Percentiles rank a stretch among this genome's conserved stretches.
phyloP scores from a whole-genome alignment of 768 basidiomycete species.

The Boletus barrowsii region DNA sequence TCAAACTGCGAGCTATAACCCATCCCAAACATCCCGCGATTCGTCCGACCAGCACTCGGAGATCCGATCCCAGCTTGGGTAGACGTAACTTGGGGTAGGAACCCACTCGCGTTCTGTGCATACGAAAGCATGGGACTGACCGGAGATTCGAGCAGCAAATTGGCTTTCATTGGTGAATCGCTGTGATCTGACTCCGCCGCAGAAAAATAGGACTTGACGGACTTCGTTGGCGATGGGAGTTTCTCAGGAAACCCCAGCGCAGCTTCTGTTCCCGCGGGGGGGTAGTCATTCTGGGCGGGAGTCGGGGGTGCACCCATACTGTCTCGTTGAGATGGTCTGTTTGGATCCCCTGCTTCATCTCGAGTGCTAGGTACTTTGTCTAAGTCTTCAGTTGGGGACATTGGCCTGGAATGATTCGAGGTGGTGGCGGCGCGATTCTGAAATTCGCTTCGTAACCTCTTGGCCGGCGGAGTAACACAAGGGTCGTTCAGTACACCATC shows the following conservation, averaged over 20 bases:
- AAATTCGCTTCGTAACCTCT: constrained; percentile 17
- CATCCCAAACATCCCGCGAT: constrained; percentile 34
- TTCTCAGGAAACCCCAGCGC: constrained; percentile 3
- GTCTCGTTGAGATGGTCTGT: background rate
- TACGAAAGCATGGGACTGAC: constrained; percentile 34
- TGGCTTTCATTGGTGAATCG: constrained; percentile 23
- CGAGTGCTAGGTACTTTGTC: constrained; percentile 2
- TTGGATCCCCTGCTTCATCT: constrained; percentile 2
- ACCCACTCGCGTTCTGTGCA: constrained; percentile 33
- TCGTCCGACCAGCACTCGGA: constrained; percentile 13
- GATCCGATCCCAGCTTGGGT: constrained; percentile 31
- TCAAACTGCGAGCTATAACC: constrained; percentile 60
- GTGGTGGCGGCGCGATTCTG: background rate
- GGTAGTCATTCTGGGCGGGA: constrained; percentile 2
- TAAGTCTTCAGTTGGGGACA: constrained; percentile 9
- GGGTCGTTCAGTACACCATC: constrained; percentile 18
- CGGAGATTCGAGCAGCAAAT: constrained; percentile 34
- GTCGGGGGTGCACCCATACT: background rate
- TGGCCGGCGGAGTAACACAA: constrained; percentile 23
- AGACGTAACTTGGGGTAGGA: constrained; percentile 37
- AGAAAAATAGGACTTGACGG: constrained; percentile 36
- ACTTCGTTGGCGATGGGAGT: constrained; percentile 31
- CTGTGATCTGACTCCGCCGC: constrained; percentile 35
- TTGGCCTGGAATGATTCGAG: background rate
- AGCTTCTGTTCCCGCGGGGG: background rate